A percentile compares a stretch with the other conserved stretches of the same genome.
Conservation (phyloP, 2,329 filamentous ascomycete genomes). For the Aureobasidium musti region DNA sequence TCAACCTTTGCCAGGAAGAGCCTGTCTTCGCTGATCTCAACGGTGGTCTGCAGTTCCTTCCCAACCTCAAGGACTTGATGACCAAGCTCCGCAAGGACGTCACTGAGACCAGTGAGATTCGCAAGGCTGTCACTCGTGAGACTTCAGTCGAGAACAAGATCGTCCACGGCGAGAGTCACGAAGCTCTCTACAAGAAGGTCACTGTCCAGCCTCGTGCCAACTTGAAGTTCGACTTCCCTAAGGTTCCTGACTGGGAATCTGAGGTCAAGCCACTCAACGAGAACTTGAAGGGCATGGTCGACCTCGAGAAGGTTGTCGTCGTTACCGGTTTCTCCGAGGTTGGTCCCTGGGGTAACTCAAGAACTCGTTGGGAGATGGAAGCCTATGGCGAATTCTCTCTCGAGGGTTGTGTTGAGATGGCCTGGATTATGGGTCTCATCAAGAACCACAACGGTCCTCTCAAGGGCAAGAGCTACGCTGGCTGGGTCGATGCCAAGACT, state of each 20-base stretch:
- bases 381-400: conserved; percentile 94
- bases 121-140: conserved; percentile 92
- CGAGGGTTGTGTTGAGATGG: conserved; percentile 98
- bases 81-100: conserved; percentile 90
- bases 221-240: conserved; percentile 95
- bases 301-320: conserved; percentile 96
- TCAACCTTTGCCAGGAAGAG: conserved; percentile 92
- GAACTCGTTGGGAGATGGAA: conserved; percentile 99
- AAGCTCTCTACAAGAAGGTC: conserved; percentile 92
- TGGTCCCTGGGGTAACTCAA: conserved; percentile 96
- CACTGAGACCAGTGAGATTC: conserved; percentile 91
- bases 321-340: conserved; percentile 96
- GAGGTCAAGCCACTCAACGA: conserved; percentile 88
- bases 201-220: conserved; percentile 92
- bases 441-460: conserved; percentile 96
- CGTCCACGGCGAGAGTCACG: conserved; percentile 89
- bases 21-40: conserved; percentile 97
- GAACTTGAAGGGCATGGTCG: conserved; percentile 94
- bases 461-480: conserved; percentile 95
- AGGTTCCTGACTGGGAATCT: conserved; percentile 84
- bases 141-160: conserved; percentile 96
- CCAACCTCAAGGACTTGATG: conserved; percentile 93
- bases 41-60: conserved; percentile 95
- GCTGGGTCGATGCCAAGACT: conserved; percentile 93
- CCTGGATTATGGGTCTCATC: conserved; percentile 99